Evolutionary conservation across 1,284 basidiomycete species (phyloP).

Genomic region (Blastosporella zonata): DNA sequence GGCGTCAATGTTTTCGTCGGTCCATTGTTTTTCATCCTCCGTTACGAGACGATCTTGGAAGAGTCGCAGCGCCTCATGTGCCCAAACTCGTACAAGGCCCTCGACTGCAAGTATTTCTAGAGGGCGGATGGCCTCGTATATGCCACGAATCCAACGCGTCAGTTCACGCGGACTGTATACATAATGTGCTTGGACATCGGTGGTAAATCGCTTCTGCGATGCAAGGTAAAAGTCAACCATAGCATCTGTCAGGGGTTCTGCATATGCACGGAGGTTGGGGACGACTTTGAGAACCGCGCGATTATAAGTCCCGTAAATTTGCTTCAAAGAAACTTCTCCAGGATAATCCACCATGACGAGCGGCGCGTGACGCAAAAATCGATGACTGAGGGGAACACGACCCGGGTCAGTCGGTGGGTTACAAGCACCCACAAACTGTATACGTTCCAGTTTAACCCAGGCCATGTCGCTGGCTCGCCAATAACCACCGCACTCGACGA

Average conservation of each 20-base stretch:
- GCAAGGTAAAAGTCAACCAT: constrained; percentile 97
- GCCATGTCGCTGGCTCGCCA: constrained; percentile 95
- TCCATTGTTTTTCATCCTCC: constrained; percentile 92
- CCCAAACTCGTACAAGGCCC: constrained; percentile 96
- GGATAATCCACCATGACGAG: constrained; percentile 99
- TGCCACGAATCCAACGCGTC: constrained; percentile 96
- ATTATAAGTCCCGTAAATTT: constrained; percentile 99
- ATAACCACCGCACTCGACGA: constrained; percentile 94
- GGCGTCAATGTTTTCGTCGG: constrained; percentile 88
- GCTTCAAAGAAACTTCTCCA: constrained; percentile 94
- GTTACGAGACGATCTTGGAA: constrained; percentile 97
- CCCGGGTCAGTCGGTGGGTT: constrained; percentile 99
- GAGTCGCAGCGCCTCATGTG: constrained; percentile 94
- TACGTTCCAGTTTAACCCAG: constrained; percentile 97
- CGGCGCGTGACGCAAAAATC: constrained; percentile 97
- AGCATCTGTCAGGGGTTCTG: constrained; percentile 93
- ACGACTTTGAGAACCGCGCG: constrained; percentile 95
- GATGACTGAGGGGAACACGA: constrained; percentile 94
- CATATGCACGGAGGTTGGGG: constrained; percentile 89
- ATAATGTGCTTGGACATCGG: constrained; percentile 97
- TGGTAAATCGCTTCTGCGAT: constrained; percentile 93
- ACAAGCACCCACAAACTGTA: constrained; percentile 99
- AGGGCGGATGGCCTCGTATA: constrained; percentile 95
- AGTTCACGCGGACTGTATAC: constrained; percentile 99
- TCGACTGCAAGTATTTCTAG: constrained; percentile 90